These are phyloP conservation scores for Aspergillus ustus DNA, from an alignment of 2,329 filamentous ascomycete species.

Conservation along the genomic window DNA sequence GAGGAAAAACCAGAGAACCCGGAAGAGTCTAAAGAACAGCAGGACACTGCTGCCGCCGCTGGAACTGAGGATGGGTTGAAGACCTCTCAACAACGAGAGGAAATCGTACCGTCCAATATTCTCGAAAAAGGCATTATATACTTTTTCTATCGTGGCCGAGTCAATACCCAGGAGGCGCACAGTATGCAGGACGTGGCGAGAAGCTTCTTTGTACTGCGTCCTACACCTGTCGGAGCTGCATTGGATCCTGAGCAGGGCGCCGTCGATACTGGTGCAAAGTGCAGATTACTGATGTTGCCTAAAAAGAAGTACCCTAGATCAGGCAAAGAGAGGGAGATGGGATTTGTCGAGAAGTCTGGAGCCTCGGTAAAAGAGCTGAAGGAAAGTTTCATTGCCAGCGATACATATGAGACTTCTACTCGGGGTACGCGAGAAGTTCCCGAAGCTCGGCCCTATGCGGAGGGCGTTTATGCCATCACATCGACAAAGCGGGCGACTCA, in stretches of 20 bases:
- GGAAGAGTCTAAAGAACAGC: slow-evolving; percentile 24
- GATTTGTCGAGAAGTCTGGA: slow-evolving; percentile 78
- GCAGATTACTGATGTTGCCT: slow-evolving; percentile 75
- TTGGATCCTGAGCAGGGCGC: slow-evolving; percentile 59
- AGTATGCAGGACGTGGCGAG: slow-evolving; percentile 74
- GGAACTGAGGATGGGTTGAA: slow-evolving; percentile 49
- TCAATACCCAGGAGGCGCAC: slow-evolving; percentile 72
- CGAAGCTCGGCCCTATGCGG: slow-evolving; percentile 74
- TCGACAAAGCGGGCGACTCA: slow-evolving; percentile 73
- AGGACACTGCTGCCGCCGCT: slow-evolving; percentile 5
- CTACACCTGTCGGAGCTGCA: slow-evolving; percentile 71
- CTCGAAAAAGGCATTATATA: slow-evolving; percentile 89
- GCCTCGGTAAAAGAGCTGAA: slow-evolving; percentile 71
- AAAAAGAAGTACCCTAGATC: slow-evolving; percentile 81
- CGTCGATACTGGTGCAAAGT: slow-evolving; percentile 62
- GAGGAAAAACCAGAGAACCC: slow-evolving; percentile 12
- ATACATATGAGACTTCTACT: slow-evolving; percentile 77
- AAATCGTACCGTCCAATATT: slow-evolving; percentile 63
- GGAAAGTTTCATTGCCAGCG: slow-evolving; percentile 69
- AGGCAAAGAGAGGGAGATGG: slow-evolving; percentile 73
- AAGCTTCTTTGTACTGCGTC: slow-evolving; percentile 78
- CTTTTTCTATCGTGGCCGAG: slow-evolving; percentile 83
- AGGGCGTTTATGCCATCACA: slow-evolving; percentile 84
- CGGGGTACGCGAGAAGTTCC: slow-evolving; percentile 69
- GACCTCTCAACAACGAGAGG: slow-evolving; percentile 56